phyloP scores from a whole-genome alignment of 495 filamentous ascomycete genomes.

The Ramalina intermedia region DNA sequence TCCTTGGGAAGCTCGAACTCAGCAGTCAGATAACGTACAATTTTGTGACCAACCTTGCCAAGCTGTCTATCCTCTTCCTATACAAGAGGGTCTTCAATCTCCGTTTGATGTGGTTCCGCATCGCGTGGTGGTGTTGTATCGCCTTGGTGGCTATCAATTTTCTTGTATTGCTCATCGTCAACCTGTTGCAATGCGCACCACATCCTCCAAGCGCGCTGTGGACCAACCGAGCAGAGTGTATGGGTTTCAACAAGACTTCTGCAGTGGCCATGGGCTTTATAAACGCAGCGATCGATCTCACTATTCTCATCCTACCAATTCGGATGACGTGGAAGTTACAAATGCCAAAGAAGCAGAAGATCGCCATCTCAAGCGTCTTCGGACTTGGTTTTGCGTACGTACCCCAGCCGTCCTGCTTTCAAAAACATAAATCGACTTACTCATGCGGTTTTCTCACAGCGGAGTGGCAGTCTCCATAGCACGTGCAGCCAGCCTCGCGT shows the following conservation, averaged over 20 bases:
- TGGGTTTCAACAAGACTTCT: not conserved
- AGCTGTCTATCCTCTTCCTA: conserved; percentile 10
- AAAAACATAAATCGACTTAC: not conserved
- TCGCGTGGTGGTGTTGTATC: conserved; percentile 2
- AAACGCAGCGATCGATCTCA: conserved; percentile 20
- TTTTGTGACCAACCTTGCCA: conserved; percentile 4
- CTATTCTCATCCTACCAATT: conserved; percentile 21
- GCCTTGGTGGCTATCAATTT: not conserved
- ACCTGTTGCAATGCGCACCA: not conserved
- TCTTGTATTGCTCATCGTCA: not conserved
- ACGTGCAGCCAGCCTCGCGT: not conserved
- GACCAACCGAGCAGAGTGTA: not conserved
- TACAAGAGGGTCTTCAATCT: conserved; percentile 14
- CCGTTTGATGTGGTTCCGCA: conserved; percentile 1
- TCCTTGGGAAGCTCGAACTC: not conserved
- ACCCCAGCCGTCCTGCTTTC: not conserved
- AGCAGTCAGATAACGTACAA: conserved; percentile 4
- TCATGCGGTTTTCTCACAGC: not conserved
- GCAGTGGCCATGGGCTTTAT: conserved; percentile 12
- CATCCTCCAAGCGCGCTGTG: not conserved
- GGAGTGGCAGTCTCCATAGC: conserved; percentile 7
- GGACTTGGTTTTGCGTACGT: conserved; percentile 12
- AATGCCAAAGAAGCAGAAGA: conserved; percentile 6
- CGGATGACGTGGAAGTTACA: conserved; percentile 15
- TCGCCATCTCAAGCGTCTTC: conserved; percentile 7